Conservation (phyloP, 129 eudicot species). For the Heracleum sosnowskyi region DNA sequence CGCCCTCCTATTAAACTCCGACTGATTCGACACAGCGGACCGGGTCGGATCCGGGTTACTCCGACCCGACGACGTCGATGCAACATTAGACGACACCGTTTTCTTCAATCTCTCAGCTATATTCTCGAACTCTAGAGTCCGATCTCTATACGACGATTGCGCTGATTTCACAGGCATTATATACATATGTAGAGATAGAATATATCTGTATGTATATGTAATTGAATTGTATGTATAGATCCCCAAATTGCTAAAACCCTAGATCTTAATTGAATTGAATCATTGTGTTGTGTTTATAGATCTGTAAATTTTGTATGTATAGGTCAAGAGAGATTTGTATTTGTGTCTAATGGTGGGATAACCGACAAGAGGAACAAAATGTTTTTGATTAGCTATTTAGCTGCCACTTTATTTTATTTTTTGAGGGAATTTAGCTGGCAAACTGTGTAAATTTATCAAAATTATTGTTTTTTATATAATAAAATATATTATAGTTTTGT, state of each 20-base stretch:
- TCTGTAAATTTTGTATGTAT: neutral
- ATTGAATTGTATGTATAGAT: neutral
- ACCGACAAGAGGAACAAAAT: no score
- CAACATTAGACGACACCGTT: constrained; percentile 19
- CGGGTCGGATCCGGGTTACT: constrained; percentile 29
- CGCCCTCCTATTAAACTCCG: constrained; percentile 78
- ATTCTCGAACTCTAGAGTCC: constrained; percentile 61
- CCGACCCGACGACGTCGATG: constrained; percentile 16
- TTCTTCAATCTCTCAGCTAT: constrained; percentile 56
- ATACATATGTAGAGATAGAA: neutral
- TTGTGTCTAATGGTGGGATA: no score
- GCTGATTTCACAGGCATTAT: constrained; percentile 41
- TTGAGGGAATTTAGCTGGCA: no score
- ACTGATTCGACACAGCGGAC: constrained; percentile 50
- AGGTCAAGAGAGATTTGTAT: no score
- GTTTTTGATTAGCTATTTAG: no score
- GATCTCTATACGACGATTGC: constrained; percentile 67
- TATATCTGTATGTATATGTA: neutral
- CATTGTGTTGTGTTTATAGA: neutral
- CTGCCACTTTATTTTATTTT: no score
- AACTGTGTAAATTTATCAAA: no score
- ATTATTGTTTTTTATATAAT: no score
- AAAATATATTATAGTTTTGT: no score
- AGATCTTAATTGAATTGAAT: constrained; percentile 6
- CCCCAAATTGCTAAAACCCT: constrained; percentile 9